These are phyloP conservation scores for Breviolum minutum DNA, from an alignment of 73 alveolate genomes.

Conservation along the genomic window DNA sequence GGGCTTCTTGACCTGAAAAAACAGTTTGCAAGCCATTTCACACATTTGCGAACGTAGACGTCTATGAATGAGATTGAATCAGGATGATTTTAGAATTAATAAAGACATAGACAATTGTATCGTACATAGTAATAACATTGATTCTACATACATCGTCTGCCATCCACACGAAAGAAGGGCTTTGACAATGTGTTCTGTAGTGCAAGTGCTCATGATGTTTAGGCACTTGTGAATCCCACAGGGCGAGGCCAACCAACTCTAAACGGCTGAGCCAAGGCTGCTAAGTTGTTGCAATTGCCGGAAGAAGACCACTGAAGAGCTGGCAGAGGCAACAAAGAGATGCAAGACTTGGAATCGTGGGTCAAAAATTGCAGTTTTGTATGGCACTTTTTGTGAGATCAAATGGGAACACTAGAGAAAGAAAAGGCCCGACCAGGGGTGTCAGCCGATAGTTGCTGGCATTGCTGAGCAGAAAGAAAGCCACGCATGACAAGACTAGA, in stretches of 20 bases:
- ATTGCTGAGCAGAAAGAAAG: too few species aligned
- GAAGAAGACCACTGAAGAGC: conserved; percentile 22
- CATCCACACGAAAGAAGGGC: not conserved
- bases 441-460: too few species aligned
- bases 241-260: not conserved
- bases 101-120: too few species aligned
- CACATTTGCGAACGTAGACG: not conserved
- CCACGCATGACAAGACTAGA: too few species aligned
- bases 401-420: too few species aligned
- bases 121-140: too few species aligned
- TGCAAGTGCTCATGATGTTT: not conserved
- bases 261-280: not conserved
- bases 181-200: not conserved
- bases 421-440: too few species aligned
- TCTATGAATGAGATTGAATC: too few species aligned
- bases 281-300: conserved; percentile 22
- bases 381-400: too few species aligned
- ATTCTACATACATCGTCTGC: not conserved
- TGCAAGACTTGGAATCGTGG: not conserved
- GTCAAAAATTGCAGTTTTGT: too few species aligned
- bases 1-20: not conserved
- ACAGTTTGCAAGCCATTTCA: not conserved
- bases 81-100: too few species aligned
- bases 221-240: not conserved
- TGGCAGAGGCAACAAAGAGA: conserved; percentile 16